Conservation (phyloP, 2,329 filamentous ascomycete species). For the Fusarium sp. region DNA sequence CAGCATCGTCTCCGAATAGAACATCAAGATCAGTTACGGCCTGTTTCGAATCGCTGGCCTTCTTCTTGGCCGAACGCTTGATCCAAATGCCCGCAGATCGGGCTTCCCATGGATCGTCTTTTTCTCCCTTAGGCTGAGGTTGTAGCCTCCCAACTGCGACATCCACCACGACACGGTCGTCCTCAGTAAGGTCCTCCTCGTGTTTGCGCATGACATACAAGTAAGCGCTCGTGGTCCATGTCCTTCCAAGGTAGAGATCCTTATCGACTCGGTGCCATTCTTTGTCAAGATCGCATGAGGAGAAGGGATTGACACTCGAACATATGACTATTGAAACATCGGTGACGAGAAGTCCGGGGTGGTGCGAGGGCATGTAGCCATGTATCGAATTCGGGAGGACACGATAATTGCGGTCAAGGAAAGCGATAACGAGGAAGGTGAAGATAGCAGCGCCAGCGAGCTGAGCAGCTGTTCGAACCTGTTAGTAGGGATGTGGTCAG, state of each 20-base stretch:
- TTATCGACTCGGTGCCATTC: slow-evolving; percentile 89
- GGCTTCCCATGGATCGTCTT: slow-evolving; percentile 79
- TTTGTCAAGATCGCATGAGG: slow-evolving; percentile 80
- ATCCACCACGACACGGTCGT: slow-evolving; percentile 85
- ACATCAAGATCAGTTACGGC: slow-evolving; percentile 87
- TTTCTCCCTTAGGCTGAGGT: slow-evolving; percentile 64
- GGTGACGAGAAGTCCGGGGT: slow-evolving; percentile 85
- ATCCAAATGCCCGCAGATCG: slow-evolving; percentile 85
- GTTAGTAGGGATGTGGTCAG: slow-evolving; percentile 16
- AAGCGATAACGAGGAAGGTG: slow-evolving; percentile 78
- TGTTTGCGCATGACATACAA: slow-evolving; percentile 85
- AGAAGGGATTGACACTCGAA: slow-evolving; percentile 79
- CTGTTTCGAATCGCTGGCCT: slow-evolving; percentile 79
- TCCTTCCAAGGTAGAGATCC: slow-evolving; percentile 82
- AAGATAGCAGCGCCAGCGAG: slow-evolving; percentile 74
- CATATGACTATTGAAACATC: slow-evolving; percentile 85
- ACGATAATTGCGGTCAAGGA: slow-evolving; percentile 89
- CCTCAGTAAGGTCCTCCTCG: slow-evolving; percentile 81
- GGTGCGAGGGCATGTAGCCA: slow-evolving; percentile 86
- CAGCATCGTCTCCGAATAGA: slow-evolving; percentile 89
- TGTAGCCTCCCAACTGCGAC: slow-evolving; percentile 79
- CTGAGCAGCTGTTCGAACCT: slow-evolving; percentile 80
- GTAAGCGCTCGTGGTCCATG: slow-evolving; percentile 82
- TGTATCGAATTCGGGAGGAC: slow-evolving; percentile 89
- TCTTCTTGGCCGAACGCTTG: slow-evolving; percentile 76